A percentile compares a stretch with the other conserved stretches of the same genome.
Evolutionary conservation across 257 asterid species (phyloP).

Genomic region (Henckelia pumila): DNA sequence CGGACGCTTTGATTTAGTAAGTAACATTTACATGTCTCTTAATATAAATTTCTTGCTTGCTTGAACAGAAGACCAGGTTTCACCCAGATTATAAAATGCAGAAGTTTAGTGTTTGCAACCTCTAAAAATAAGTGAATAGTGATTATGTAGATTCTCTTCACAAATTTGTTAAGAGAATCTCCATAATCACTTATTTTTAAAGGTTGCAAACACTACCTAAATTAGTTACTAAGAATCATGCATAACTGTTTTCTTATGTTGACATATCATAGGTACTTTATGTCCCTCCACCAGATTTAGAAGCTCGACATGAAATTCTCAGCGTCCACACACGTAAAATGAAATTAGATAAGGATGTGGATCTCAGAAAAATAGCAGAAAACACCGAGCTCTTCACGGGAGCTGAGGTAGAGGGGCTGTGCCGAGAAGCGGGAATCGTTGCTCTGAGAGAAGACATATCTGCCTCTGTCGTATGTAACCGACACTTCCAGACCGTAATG

Average conservation of each 20-base stretch:
- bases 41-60: neutral
- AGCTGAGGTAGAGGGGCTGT: slow-evolving; percentile 84
- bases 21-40: slow-evolving; percentile 16
- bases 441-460: slow-evolving; percentile 87
- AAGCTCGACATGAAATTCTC: slow-evolving; percentile 73
- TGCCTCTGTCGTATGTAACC: slow-evolving; percentile 55
- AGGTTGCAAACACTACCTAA: too few species aligned
- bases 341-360: slow-evolving; percentile 54
- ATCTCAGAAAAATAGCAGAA: slow-evolving; percentile 64
- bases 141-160: too few species aligned
- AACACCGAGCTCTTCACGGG: slow-evolving; percentile 77
- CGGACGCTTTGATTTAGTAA: slow-evolving; percentile 92
- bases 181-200: too few species aligned
- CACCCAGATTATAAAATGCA: neutral
- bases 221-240: neutral
- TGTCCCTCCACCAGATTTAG: slow-evolving; percentile 89
- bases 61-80: neutral
- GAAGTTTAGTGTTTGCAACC: too few species aligned
- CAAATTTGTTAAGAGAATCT: too few species aligned
- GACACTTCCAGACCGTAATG: slow-evolving; percentile 64
- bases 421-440: slow-evolving; percentile 84
- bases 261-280: slow-evolving; percentile 63
- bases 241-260: slow-evolving; percentile 9
- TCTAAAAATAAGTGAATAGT: too few species aligned
- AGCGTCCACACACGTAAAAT: slow-evolving; percentile 74